Conservation (phyloP, 805 yeast species). For the Pichia sporocuriosa region DNA sequence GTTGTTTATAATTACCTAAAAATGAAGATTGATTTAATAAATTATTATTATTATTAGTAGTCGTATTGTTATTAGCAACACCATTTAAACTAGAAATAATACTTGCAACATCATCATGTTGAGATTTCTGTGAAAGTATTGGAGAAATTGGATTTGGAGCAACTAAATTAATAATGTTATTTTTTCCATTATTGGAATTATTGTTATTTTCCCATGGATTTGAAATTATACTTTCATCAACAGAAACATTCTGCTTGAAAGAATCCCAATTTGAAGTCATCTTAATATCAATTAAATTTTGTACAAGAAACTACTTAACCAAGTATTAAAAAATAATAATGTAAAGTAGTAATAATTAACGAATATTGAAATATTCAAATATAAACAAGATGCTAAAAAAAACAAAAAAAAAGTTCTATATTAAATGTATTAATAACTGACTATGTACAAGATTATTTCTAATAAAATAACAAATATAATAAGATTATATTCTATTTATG, state of each 20-base stretch:
- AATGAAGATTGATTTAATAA: conserved; percentile 24
- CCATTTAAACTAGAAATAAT: conserved; percentile 29
- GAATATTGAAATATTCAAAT: neutral
- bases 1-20: conserved; percentile 14
- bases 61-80: conserved; percentile 11
- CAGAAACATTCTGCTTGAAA: conserved; percentile 14
- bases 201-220: conserved; percentile 26
- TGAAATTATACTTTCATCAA: conserved; percentile 24
- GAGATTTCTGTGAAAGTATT: conserved; percentile 8
- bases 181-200: conserved; percentile 16
- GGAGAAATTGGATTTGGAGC: conserved; percentile 20
- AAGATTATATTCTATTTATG: no score
- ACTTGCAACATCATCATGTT: conserved; percentile 26
- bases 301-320: neutral
- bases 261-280: conserved; percentile 25
- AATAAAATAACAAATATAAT: no score
- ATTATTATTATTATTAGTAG: conserved; percentile 15
- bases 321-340: no score
- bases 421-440: no score
- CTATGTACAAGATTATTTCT: no score
- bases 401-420: neutral
- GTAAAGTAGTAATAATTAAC: no score
- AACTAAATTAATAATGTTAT: conserved; percentile 9
- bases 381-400: neutral
- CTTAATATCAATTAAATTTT: neutral